Percentiles rank a stretch among this genome's conserved stretches.
phyloP scores from a whole-genome alignment of 495 filamentous ascomycete species.

The Neurospora africana region DNA sequence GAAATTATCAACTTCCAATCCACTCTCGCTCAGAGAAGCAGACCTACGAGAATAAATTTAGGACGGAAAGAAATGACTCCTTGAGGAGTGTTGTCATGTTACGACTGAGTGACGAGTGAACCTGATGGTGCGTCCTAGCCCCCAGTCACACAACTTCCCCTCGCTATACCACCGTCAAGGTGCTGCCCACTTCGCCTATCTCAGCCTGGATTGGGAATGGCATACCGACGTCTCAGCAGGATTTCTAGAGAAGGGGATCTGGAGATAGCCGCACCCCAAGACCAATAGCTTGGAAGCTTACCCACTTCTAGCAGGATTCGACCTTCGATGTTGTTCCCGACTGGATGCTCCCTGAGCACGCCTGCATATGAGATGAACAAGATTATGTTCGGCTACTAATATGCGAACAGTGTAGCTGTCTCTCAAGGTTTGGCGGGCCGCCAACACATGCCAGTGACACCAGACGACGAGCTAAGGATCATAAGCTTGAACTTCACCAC shows the following conservation, averaged over 20 bases:
- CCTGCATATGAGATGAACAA: background rate
- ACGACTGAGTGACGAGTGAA: background rate
- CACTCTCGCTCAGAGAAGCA: background rate
- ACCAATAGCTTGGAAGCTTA: background rate
- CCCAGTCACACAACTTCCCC: background rate
- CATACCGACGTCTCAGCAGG: background rate
- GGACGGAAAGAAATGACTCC: background rate
- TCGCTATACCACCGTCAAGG: background rate
- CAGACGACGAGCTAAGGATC: background rate
- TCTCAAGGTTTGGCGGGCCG: background rate
- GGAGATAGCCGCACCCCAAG: background rate
- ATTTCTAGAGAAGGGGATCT: background rate
- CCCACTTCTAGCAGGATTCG: background rate
- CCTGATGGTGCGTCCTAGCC: background rate
- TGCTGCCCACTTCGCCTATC: background rate
- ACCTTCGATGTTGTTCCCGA: background rate
- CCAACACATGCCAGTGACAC: background rate
- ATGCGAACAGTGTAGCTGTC: background rate
- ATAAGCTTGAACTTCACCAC: background rate
- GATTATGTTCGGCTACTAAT: no score
- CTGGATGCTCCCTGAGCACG: background rate
- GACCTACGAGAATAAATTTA: background rate
- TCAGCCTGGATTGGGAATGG: background rate
- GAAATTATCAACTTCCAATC: background rate
- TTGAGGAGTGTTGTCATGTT: background rate